phyloP scores from a whole-genome alignment of 495 filamentous ascomycete genomes.

The Tuber brumale region DNA sequence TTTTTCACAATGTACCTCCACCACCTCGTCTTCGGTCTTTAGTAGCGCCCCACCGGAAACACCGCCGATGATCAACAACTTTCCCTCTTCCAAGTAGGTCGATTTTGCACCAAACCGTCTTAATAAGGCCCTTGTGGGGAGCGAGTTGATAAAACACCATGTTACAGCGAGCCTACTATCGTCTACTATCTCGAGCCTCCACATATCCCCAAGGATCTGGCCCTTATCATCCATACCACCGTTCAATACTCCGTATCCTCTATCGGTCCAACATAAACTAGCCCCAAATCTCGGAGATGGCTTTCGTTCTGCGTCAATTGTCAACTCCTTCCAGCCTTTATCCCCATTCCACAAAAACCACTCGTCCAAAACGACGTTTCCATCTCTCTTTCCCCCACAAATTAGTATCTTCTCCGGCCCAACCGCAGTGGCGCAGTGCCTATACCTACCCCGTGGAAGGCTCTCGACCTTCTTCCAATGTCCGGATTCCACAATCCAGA shows the following conservation, averaged over 20 bases:
- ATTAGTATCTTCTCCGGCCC: slow-evolving; percentile 51
- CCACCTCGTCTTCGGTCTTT: slow-evolving; percentile 35
- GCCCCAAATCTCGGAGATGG: slow-evolving; percentile 45
- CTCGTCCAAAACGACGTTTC: slow-evolving; percentile 51
- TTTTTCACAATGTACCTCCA: slow-evolving; percentile 37
- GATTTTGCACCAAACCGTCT: slow-evolving; percentile 38
- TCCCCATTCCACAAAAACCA: slow-evolving; percentile 60
- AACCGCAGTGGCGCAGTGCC: slow-evolving; percentile 62
- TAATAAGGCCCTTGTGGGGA: slow-evolving; percentile 32
- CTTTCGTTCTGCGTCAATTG: slow-evolving; percentile 36
- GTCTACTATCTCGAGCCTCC: slow-evolving; percentile 33
- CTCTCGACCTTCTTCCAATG: slow-evolving; percentile 58
- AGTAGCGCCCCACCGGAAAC: slow-evolving; percentile 33
- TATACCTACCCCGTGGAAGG: slow-evolving; percentile 60
- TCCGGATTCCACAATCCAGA: slow-evolving; percentile 59
- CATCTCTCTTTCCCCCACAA: slow-evolving; percentile 62
- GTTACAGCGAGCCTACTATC: slow-evolving; percentile 24
- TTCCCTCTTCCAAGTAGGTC: slow-evolving; percentile 27
- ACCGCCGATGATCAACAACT: slow-evolving; percentile 35
- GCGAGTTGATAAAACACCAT: slow-evolving; percentile 38
- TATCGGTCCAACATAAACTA: slow-evolving; percentile 44
- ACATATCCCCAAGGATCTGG: slow-evolving; percentile 37
- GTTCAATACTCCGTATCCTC: slow-evolving; percentile 32
- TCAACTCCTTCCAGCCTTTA: slow-evolving; percentile 50
- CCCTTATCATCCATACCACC: slow-evolving; percentile 40